A percentile compares a stretch with the other conserved stretches of the same genome.
These are phyloP conservation scores for Silybum marianum DNA, from an alignment of 129 eudicot genomes.

Conservation along the genomic window DNA sequence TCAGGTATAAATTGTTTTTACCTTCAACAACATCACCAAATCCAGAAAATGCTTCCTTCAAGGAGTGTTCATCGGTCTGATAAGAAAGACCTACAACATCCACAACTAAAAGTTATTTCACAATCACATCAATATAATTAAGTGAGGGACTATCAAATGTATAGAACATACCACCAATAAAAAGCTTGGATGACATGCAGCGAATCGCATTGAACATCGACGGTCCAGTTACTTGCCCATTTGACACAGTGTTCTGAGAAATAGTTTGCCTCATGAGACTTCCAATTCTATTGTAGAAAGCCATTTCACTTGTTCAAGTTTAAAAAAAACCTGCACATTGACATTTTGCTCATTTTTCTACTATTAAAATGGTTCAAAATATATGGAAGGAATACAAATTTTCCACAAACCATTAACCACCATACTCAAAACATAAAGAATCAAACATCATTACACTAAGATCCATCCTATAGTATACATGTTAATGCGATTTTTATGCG, in stretches of 20 bases:
- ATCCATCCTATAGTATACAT: background rate
- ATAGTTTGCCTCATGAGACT: slow-evolving; percentile 53
- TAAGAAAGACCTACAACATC: slow-evolving; percentile 66
- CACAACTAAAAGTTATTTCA: background rate
- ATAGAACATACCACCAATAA: slow-evolving; percentile 65
- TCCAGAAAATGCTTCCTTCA: slow-evolving; percentile 79
- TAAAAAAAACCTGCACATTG: slow-evolving; percentile 17
- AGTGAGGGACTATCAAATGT: background rate
- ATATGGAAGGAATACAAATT: background rate
- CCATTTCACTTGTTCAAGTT: slow-evolving; percentile 45
- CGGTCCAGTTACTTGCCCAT: slow-evolving; percentile 25
- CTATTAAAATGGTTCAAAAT: background rate
- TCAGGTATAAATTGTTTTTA: slow-evolving; percentile 20
- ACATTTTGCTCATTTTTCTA: background rate
- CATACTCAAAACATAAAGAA: background rate
- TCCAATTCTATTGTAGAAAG: slow-evolving; percentile 64
- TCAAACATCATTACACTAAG: background rate
- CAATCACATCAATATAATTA: background rate
- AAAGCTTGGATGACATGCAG: slow-evolving; percentile 80
- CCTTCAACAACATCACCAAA: slow-evolving; percentile 88
- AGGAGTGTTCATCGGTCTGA: slow-evolving; percentile 59
- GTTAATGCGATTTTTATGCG: background rate
- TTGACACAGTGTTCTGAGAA: slow-evolving; percentile 32
- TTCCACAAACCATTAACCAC: background rate
- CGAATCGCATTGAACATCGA: slow-evolving; percentile 67